Conservation (phyloP, 192 early-diverging fungal genomes). For the Podila epigama region DNA sequence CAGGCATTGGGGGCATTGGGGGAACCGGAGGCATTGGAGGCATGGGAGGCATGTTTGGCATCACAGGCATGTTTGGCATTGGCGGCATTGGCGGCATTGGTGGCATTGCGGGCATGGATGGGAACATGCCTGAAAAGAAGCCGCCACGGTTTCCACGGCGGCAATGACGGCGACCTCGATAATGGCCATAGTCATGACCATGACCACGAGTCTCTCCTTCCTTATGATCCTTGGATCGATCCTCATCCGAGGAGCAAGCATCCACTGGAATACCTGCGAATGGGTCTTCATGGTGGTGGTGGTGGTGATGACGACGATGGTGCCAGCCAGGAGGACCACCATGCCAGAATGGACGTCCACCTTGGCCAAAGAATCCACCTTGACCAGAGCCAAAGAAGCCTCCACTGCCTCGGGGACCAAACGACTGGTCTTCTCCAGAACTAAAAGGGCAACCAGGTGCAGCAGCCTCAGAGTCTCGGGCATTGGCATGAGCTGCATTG, state of each 20-base stretch:
- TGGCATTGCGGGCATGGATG: slow-evolving; percentile 17
- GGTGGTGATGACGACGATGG: background rate
- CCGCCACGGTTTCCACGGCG: slow-evolving; percentile 6
- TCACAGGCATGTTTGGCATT: slow-evolving; percentile 25
- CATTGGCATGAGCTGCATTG: slow-evolving; percentile 5
- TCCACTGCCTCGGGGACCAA: background rate
- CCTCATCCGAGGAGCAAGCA: background rate
- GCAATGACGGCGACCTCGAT: slow-evolving; percentile 1
- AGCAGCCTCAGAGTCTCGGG: slow-evolving; percentile 15
- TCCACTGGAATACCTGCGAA: slow-evolving; percentile 9
- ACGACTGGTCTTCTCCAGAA: slow-evolving; percentile 13
- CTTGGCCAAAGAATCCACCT: background rate
- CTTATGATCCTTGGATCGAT: background rate
- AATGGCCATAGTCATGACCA: slow-evolving; percentile 7
- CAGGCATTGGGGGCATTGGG: background rate
- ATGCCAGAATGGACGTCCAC: background rate
- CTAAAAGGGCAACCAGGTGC: slow-evolving; percentile 21
- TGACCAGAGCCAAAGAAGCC: background rate
- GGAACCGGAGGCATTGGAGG: slow-evolving; percentile 26
- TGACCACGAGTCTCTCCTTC: slow-evolving; percentile 3
- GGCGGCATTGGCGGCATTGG: background rate
- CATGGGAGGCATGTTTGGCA: slow-evolving; percentile 26
- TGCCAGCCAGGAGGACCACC: background rate
- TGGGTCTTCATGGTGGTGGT: slow-evolving; percentile 3
- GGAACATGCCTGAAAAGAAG: background rate